Evolutionary conservation across 2,329 filamentous ascomycete genomes (phyloP).

Genomic region (Zarea fungicola): DNA sequence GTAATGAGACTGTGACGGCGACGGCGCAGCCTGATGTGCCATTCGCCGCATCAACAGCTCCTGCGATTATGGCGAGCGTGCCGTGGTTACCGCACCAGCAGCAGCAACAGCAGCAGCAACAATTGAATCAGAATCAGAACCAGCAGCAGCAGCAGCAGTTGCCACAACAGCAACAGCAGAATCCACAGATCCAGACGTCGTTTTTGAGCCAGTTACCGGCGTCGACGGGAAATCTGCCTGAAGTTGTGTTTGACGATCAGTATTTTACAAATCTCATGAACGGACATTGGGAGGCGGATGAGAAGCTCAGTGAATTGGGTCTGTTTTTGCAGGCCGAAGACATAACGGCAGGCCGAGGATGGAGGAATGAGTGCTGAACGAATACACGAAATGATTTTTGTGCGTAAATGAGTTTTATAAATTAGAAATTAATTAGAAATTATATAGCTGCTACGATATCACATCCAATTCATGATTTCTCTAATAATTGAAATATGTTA

Average conservation of each 20-base stretch:
- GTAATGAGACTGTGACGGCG: too few species aligned
- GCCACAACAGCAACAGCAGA: not conserved
- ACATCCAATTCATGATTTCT: too few species aligned
- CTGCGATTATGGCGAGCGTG: conserved; percentile 1
- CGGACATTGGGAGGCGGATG: conserved; percentile 31
- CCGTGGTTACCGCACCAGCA: conserved; percentile 7
- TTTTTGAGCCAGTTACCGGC: not conserved
- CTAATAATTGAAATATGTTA: too few species aligned
- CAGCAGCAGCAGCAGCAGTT: not conserved
- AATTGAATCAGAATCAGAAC: not conserved
- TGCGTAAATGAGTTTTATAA: not conserved
- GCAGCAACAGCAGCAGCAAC: not conserved
- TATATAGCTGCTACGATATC: too few species aligned
- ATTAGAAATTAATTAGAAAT: too few species aligned
- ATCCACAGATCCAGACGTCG: not conserved
- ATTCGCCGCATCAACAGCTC: not conserved
- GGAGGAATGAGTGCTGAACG: not conserved
- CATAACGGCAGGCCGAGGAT: not conserved
- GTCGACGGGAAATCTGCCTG: conserved; percentile 13
- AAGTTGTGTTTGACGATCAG: conserved; percentile 29
- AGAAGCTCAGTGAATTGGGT: conserved; percentile 29
- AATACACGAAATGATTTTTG: too few species aligned
- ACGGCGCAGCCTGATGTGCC: not conserved
- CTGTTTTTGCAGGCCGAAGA: conserved; percentile 22
- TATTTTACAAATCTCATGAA: conserved; percentile 31